Evolutionary conservation across 257 asterid genomes (phyloP), one percentile per base, ranked within the genome.

Genomic region (Ophiorrhiza pumila): DNA sequence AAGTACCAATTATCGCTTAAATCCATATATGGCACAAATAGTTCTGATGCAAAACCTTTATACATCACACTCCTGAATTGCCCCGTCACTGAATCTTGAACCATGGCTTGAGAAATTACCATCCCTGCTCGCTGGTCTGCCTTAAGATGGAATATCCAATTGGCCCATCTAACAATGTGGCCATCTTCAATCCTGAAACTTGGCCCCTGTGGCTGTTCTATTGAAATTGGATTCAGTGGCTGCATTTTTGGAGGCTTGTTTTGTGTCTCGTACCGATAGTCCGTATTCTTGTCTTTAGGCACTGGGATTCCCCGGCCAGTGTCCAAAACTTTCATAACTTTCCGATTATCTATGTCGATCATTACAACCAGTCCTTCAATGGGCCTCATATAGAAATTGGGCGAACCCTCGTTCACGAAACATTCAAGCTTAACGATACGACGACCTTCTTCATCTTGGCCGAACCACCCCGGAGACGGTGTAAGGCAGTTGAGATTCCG

Each of bases 1-100:
- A 90, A 91, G 79, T 90, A 90, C 96, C 96, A 90, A 4, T 86
- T 85, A 31, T 90, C 96, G 62, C 84, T 86, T 2, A 91, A 88
- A 61, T 88, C 96, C 98, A 92, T 92, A 68, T 90, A 91, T 12
- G 97, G 96, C 53, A 90, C 96, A 63, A 86, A 92, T 37, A 92
- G 53, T 82, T 92, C 96, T 2, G 97, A 88, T 0, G 92, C 80
- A 22, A 90, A 86, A n/a, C 93, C 97, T 72, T 90, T 84, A 83
- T 91, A 91, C 91, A 91, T 83, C 43, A 90, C 95, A 46, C 78
- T 83, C 80, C 95, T 85, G 84, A 73, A 74, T 74, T 84, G 77
- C 0, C 86, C 90, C 0, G 83, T 84, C 0, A 42, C 78, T 1
- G 95, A 85, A 47, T 91, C 96, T 39, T 67, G 86, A 23, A 88